Base-by-base conservation (phyloP, 345 rosid genomes). In the Camelina neglecta region DNA sequence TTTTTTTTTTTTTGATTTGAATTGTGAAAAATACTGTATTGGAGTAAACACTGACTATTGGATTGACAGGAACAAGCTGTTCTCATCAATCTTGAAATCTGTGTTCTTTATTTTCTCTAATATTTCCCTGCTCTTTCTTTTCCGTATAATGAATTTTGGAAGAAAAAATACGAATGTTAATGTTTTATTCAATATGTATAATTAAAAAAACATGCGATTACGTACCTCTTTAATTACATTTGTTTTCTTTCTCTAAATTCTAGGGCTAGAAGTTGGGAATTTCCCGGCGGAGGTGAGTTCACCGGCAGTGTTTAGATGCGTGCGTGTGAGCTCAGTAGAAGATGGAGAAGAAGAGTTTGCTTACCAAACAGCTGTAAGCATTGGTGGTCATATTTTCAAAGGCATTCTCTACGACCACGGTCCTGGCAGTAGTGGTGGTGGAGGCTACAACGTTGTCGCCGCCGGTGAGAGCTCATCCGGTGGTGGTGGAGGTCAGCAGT, bases 381-480 rank as follows among this genome's bases (percentile, higher is more conserved):
- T 88, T 1, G 88, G 87, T 54, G 93, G 93, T 18, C 89, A 83
- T 74, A 54, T 88, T 8, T 88, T 88, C 65, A 88, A 86, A 75
- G 93, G 93, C 49, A 81, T 88, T 78, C 86, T 88, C 16, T 86
- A 88, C 59, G 88, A 86, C 73, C 87, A 84, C 31, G 90, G 93
- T 51, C 76, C 82, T 24, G 84, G 80, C 35, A 74, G 60, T 59
- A 74, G 67, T 39, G 15, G 60, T 56, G 29, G 71, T 12, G 62
- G 60, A 1, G 67, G 53, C 39, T 72, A 78, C 59, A 78, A 51
- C 15, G 69, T 59, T 20, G 44, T 50, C 4, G 18, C 73, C n/a
- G 63, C 63, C 1, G 78, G 81, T 51, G 81, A 63, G 23, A 68
- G 83, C 29, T 69, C 77, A 11, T 82, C 83, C 35, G 72, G 71